Evolutionary conservation across 2,329 filamentous ascomycete genomes (phyloP).

Genomic region (Exophiala sideris): DNA sequence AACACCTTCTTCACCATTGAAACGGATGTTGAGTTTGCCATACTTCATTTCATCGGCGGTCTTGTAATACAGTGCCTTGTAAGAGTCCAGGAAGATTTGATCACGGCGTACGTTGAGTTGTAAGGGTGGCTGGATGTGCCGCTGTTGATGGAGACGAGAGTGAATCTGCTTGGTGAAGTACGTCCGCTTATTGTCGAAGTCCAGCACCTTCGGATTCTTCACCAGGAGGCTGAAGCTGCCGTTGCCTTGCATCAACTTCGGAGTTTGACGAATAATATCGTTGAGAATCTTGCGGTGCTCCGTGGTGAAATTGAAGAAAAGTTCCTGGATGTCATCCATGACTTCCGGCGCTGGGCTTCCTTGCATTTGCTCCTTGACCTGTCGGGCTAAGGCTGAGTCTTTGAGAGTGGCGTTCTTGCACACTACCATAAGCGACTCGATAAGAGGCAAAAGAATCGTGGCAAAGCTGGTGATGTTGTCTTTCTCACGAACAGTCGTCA

Average conservation of each 20-base stretch:
- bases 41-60: slow-evolving; percentile 96
- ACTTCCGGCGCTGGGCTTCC: slow-evolving; percentile 65
- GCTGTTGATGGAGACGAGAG: slow-evolving; percentile 64
- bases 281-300: slow-evolving; percentile 97
- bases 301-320: slow-evolving; percentile 98
- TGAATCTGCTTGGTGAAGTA: slow-evolving; percentile 97
- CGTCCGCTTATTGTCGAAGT: slow-evolving; percentile 99
- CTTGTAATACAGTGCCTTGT: slow-evolving; percentile 98
- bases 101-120: slow-evolving; percentile 89
- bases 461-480: slow-evolving; percentile 97
- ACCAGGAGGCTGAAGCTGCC: slow-evolving; percentile 93
- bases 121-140: slow-evolving; percentile 70
- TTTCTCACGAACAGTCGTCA: slow-evolving; percentile 81
- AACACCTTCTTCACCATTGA: slow-evolving; percentile 95
- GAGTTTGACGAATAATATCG: slow-evolving; percentile 93
- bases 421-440: slow-evolving; percentile 97
- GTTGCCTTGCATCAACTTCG: slow-evolving; percentile 81
- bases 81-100: slow-evolving; percentile 96
- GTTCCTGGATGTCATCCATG: slow-evolving; percentile 63
- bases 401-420: slow-evolving; percentile 93
- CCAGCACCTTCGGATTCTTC: slow-evolving; percentile 97
- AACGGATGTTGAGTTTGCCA: slow-evolving; percentile 95
- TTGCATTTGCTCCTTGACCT: slow-evolving; percentile 65
- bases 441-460: slow-evolving; percentile 87
- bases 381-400: slow-evolving; percentile 55